Conservation (phyloP, 805 yeast species). For the Schwanniomyces pseudopolymorphus region DNA sequence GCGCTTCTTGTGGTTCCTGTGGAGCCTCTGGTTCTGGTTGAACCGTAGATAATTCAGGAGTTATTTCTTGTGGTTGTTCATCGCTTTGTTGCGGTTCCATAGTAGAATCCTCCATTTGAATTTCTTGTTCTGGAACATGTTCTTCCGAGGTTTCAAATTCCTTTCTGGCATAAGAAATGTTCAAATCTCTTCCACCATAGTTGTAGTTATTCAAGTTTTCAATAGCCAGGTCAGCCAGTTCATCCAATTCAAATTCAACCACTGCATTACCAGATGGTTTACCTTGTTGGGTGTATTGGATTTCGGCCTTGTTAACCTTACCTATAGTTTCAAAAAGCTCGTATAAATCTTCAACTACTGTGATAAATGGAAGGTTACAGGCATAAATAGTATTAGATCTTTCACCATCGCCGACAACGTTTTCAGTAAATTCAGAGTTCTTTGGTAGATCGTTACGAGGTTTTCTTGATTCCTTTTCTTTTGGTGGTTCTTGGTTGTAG, state of each 20-base stretch:
- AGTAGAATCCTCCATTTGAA: not conserved
- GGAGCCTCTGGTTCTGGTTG: not conserved
- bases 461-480: constrained; percentile 9
- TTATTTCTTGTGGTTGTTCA: constrained; percentile 1
- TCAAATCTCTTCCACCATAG: constrained; percentile 79
- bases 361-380: constrained; percentile 82
- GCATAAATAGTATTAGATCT: constrained; percentile 56
- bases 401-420: constrained; percentile 61
- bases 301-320: constrained; percentile 69
- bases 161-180: constrained; percentile 61
- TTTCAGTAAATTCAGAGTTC: constrained; percentile 62
- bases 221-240: constrained; percentile 73
- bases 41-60: not conserved
- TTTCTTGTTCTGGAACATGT: not conserved
- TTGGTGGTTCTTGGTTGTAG: constrained; percentile 6
- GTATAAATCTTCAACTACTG: constrained; percentile 78
- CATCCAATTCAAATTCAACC: constrained; percentile 66
- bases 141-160: not conserved
- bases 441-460: constrained; percentile 13
- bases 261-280: constrained; percentile 84
- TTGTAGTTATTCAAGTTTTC: constrained; percentile 72
- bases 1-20: constrained; percentile 1
- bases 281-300: constrained; percentile 61
- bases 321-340: constrained; percentile 88
- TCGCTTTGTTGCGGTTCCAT: not conserved